Percentiles rank a stretch among this genome's conserved stretches.
These are phyloP conservation scores for Hygrocybe punicea DNA, from an alignment of 768 basidiomycete genomes.

Conservation along the genomic window DNA sequence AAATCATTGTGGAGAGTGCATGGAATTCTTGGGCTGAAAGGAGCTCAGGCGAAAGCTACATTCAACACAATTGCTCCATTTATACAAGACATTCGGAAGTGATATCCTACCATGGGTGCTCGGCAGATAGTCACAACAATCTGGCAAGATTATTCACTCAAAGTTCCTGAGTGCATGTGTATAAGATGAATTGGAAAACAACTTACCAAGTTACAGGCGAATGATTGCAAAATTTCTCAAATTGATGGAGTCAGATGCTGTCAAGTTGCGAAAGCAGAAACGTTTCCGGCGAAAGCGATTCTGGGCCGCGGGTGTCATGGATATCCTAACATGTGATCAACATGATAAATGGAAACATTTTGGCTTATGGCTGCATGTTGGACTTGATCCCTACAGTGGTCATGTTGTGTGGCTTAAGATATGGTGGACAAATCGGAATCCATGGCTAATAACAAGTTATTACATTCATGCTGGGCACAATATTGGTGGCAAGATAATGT, in stretches of 20 bases:
- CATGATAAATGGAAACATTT: conserved; percentile 47
- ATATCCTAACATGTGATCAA: conserved; percentile 39
- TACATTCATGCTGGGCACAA: conserved; percentile 30
- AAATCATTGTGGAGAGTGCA: too few relatives aligned
- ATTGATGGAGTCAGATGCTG: conserved; percentile 9
- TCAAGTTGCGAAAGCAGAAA: conserved; percentile 14
- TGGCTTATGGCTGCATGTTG: conserved; percentile 35
- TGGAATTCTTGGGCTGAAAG: too few relatives aligned
- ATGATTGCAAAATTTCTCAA: neutral
- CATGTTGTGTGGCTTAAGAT: conserved; percentile 35
- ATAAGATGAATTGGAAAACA: neutral
- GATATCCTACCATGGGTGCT: too few relatives aligned
- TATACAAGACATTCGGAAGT: too few relatives aligned
- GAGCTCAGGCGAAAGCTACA: too few relatives aligned
- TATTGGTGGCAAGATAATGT: too few relatives aligned
- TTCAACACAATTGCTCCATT: too few relatives aligned
- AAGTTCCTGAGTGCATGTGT: neutral
- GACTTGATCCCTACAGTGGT: conserved; percentile 37
- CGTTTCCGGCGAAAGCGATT: conserved; percentile 30
- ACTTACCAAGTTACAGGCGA: neutral
- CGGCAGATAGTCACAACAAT: too few relatives aligned
- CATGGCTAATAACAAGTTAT: conserved; percentile 32
- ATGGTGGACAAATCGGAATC: conserved; percentile 44
- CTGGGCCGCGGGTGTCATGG: conserved; percentile 42
- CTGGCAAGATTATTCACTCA: too few relatives aligned